Percentiles rank a stretch among this genome's conserved stretches.
phyloP scores from a whole-genome alignment of 805 yeast species.

The Brettanomyces naardenensis region DNA sequence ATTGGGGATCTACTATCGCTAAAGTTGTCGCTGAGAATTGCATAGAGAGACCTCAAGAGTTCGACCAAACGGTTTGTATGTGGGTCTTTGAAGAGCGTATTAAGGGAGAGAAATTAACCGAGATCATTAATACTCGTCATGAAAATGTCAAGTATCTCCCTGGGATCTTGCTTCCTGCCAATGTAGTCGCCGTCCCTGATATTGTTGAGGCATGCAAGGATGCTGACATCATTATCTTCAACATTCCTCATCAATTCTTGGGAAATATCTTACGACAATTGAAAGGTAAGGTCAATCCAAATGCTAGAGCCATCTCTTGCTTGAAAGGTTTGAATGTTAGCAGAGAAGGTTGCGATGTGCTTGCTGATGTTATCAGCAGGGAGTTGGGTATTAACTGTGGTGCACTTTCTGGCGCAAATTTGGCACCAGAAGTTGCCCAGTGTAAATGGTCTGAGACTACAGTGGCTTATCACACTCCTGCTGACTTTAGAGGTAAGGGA shows the following conservation, averaged over 20 bases:
- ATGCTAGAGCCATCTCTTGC: constrained; percentile 87
- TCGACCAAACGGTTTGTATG: constrained; percentile 75
- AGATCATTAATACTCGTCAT: constrained; percentile 81
- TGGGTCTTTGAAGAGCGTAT: constrained; percentile 92
- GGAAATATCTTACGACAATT: constrained; percentile 68
- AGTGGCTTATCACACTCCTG: constrained; percentile 77
- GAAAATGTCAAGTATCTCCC: constrained; percentile 95
- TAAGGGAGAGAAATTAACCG: constrained; percentile 75
- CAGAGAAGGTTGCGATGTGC: constrained; percentile 74
- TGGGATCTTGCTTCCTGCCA: constrained; percentile 77
- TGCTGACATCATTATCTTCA: constrained; percentile 85
- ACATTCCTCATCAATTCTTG: constrained; percentile 95
- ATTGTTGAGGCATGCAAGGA: constrained; percentile 65
- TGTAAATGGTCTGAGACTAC: constrained; percentile 98
- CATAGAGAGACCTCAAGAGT: constrained; percentile 60
- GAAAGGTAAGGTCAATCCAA: constrained; percentile 63
- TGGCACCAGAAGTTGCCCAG: constrained; percentile 94
- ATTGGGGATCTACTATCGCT: constrained; percentile 98
- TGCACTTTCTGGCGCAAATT: constrained; percentile 93
- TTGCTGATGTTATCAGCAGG: constrained; percentile 73
- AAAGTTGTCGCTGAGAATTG: constrained; percentile 90
- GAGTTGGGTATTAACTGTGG: constrained; percentile 87
- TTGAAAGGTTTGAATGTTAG: constrained; percentile 91
- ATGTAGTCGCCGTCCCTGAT: constrained; percentile 83
- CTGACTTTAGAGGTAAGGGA: constrained; percentile 60